Base-by-base conservation (phyloP, 352 stramenopile species). In the Aphanomyces euteiches region DNA sequence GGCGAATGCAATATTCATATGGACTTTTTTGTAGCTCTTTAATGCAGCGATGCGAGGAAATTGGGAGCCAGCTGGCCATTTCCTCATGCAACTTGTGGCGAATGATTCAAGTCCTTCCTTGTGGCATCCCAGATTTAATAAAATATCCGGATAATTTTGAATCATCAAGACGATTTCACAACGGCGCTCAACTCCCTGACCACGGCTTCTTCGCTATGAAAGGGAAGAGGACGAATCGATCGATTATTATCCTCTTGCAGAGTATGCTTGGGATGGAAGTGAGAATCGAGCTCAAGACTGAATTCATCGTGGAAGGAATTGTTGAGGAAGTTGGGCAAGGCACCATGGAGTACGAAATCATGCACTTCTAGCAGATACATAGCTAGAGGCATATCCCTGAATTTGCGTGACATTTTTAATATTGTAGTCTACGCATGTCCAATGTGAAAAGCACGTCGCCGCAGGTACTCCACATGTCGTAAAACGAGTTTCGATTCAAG, bases 201-300 rank as follows among this genome's bases (percentile, higher is more conserved):
- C 2, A 2, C 28, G 28, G 28, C 28, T 2, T 28, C 28, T 28
- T 50, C 43, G 17, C 43, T n/a, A 50, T 50, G 43, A 50, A 50
- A 50, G 43, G 43, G 45, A 63, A 70, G 64, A 37, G 54, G 4
- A 50, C 21, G 8, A 43, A 70, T 61, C 84, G 79, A 4, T 89
- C 86, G 61, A 72, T 95, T 58, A 70, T 95, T 50, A 65, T 95
- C 56, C 72, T 94, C 60, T 78, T 95, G 41, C 93, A 95, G 75
- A 95, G 86, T 70, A 84, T 95, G 61, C 79, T 89, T 64, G 84
- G 86, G 12, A 73, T 94, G 72, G 84, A 85, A 50, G 83, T 94
- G 56, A 83, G 81, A 39, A 87, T 93, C 47, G 83, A 95, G 38
- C 75, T 93, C 15, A 95, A 95, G 72, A 93, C 92, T 54, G 88